Evolutionary conservation across 805 yeast species (phyloP).

Genomic region (Kuraishia hungarica): DNA sequence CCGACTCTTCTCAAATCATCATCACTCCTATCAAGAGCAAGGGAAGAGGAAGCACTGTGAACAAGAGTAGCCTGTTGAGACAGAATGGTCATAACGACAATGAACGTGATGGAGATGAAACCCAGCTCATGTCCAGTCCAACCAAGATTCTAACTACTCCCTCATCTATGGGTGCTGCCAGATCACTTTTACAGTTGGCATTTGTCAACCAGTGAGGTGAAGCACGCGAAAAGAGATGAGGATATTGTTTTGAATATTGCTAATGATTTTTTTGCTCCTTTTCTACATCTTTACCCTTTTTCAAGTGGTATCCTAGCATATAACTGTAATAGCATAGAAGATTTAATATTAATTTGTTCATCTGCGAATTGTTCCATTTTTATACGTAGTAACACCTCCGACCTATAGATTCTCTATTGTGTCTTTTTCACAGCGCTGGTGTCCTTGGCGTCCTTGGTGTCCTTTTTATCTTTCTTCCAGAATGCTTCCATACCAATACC

Average conservation of each 20-base stretch:
- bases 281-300: not conserved
- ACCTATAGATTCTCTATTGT: not conserved
- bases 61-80: slow-evolving; percentile 1
- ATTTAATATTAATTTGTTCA: not conserved
- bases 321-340: not conserved
- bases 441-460: not conserved
- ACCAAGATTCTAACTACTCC: slow-evolving; percentile 33
- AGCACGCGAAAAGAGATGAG: not conserved
- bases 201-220: slow-evolving; percentile 8
- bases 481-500: slow-evolving; percentile 81
- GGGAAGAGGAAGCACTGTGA: not conserved
- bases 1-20: slow-evolving; percentile 4
- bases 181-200: slow-evolving; percentile 32
- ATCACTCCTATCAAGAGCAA: slow-evolving; percentile 2
- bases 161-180: slow-evolving; percentile 39
- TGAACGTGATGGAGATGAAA: slow-evolving; percentile 10
- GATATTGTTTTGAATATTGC: not conserved
- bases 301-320: not conserved
- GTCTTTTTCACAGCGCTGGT: not conserved
- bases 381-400: no score
- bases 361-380: no score
- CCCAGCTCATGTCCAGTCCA: slow-evolving; percentile 26
- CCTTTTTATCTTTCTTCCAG: slow-evolving; percentile 23
- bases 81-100: not conserved
- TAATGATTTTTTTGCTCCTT: not conserved